phyloP scores from a whole-genome alignment of 2,329 filamentous ascomycete genomes.

The Ceratocystis papillata region DNA sequence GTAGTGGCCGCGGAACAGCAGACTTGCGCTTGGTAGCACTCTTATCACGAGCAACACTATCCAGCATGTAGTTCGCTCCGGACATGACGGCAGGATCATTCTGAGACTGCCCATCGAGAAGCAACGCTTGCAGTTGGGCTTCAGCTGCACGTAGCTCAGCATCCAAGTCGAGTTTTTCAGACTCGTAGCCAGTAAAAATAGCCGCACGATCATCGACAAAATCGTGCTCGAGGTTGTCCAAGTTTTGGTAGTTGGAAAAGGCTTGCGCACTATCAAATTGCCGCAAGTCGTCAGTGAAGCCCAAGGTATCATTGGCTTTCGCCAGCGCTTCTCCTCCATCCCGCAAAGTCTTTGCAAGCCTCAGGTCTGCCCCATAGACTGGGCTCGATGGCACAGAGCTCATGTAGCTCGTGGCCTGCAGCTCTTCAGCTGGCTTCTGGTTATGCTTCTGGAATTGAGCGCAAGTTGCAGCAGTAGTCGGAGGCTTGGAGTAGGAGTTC shows the following conservation, averaged over 20 bases:
- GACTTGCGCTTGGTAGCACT: neutral
- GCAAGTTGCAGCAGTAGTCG: neutral
- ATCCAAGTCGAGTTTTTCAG: neutral
- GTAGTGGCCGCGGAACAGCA: slow-evolving; percentile 11
- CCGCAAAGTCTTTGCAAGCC: neutral
- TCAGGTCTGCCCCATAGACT: neutral
- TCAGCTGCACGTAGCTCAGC: neutral
- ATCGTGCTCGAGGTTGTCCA: neutral
- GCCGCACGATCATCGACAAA: neutral
- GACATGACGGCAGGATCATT: neutral
- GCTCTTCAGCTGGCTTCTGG: too few relatives aligned
- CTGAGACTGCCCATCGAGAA: neutral
- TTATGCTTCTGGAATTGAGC: neutral
- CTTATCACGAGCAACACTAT: neutral
- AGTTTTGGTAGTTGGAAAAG: slow-evolving; percentile 2
- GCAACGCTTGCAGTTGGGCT: neutral
- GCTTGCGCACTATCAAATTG: neutral
- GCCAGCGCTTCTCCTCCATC: neutral
- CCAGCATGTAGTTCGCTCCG: neutral
- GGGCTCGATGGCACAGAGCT: too few relatives aligned
- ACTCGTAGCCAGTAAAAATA: neutral
- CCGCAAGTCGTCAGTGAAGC: neutral
- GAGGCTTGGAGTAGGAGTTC: neutral
- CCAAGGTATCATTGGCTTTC: neutral
- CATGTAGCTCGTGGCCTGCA: neutral